A percentile compares a stretch with the other conserved stretches of the same genome.
These are phyloP conservation scores for Penstemon davidsonii DNA, from an alignment of 257 asterid genomes.

Conservation along the genomic window DNA sequence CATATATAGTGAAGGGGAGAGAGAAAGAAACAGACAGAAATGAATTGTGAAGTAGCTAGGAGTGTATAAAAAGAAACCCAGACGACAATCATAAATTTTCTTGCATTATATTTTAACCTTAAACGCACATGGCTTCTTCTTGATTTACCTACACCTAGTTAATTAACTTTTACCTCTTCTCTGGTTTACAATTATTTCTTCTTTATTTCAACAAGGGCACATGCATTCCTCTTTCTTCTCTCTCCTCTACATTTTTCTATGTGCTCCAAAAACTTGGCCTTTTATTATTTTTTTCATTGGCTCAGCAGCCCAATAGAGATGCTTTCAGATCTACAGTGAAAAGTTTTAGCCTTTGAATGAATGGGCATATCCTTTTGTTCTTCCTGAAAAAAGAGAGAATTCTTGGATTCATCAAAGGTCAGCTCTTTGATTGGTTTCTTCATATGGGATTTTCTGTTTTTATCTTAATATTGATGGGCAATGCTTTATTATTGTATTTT, in stretches of 20 bases:
- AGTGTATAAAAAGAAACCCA: neutral
- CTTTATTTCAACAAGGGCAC: conserved; percentile 29
- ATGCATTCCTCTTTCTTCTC: conserved; percentile 38
- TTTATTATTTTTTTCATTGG: conserved; percentile 23
- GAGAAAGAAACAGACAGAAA: neutral
- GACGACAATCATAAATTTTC: neutral
- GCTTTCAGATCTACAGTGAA: conserved; percentile 39
- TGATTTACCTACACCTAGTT: conserved; percentile 20
- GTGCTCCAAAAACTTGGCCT: neutral
- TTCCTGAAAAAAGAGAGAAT: neutral
- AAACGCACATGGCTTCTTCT: conserved; percentile 51
- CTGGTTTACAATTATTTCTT: neutral
- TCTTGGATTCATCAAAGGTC: neutral
- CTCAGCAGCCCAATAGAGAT: conserved; percentile 42
- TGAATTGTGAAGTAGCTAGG: conserved; percentile 3
- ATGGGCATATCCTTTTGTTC: neutral
- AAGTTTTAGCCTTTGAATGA: neutral
- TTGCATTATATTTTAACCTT: neutral
- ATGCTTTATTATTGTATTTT: neutral
- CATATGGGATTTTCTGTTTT: neutral
- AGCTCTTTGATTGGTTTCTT: neutral
- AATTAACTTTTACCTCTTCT: conserved; percentile 3
- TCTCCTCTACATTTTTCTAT: conserved; percentile 26
- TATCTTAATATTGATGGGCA: conserved; percentile 8
- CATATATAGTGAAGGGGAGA: neutral